Evolutionary conservation across 768 basidiomycete species (phyloP).

Genomic region (Rhodotorula graminis): DNA sequence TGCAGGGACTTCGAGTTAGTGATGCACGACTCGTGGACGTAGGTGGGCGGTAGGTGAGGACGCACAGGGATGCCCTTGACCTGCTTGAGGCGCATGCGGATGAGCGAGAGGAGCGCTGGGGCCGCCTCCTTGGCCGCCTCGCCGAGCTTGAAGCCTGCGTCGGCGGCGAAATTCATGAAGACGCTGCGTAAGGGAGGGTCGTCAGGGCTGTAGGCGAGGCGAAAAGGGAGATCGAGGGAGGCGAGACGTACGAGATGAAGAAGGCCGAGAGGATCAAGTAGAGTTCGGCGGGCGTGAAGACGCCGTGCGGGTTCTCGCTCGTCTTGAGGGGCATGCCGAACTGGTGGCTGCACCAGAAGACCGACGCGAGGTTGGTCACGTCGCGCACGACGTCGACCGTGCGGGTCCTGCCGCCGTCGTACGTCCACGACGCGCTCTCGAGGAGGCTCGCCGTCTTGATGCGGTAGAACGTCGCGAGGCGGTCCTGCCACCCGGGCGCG

Average conservation of each 20-base stretch:
- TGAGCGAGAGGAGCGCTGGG: neutral
- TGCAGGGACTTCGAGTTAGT: neutral
- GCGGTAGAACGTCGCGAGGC: neutral
- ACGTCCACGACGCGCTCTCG: neutral
- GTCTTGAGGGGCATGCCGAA: constrained; percentile 30
- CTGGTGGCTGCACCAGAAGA: constrained; percentile 40
- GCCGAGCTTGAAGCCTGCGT: constrained; percentile 19
- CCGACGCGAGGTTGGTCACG: constrained; percentile 55
- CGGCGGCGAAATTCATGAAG: constrained; percentile 13
- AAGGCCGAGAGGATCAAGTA: constrained; percentile 22
- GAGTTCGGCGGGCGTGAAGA: constrained; percentile 15
- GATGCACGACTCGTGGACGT: too few relatives aligned
- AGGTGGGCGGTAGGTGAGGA: neutral
- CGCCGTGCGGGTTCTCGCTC: constrained; percentile 13
- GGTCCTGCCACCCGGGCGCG: neutral
- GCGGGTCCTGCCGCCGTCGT: neutral
- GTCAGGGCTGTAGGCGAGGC: too few relatives aligned
- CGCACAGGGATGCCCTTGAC: constrained; percentile 7
- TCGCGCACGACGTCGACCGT: constrained; percentile 61
- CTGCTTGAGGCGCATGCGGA: constrained; percentile 15
- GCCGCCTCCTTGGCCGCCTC: constrained; percentile 10
- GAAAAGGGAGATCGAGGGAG: neutral
- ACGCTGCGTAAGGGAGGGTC: neutral
- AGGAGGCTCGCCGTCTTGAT: neutral
- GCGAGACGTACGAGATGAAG: constrained; percentile 9